Percentiles rank a stretch among this genome's conserved stretches.
Conservation (phyloP, 2,329 filamentous ascomycete species). For the Aspergillus sojae region DNA sequence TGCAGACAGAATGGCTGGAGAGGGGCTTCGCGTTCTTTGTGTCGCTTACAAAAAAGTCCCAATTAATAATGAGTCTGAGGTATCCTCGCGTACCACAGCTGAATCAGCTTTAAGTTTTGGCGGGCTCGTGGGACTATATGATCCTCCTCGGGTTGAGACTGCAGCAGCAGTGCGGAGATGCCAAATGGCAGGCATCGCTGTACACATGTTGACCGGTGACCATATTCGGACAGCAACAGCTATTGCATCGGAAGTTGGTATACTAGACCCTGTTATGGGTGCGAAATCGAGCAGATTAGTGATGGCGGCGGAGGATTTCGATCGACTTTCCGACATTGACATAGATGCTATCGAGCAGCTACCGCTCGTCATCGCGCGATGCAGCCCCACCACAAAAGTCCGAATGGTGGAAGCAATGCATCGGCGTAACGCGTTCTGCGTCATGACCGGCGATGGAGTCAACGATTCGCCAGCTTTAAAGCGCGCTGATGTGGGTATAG, state of each 20-base stretch:
- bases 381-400: conserved; percentile 83
- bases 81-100: conserved; percentile 49
- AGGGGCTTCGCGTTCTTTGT: conserved; percentile 63
- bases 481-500: conserved; percentile 81
- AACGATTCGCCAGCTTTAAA: conserved; percentile 84
- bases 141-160: conserved; percentile 63
- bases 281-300: conserved; percentile 49
- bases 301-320: conserved; percentile 60
- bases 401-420: conserved; percentile 89
- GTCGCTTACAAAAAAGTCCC: conserved; percentile 50
- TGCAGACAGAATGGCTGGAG: conserved; percentile 60
- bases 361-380: conserved; percentile 80
- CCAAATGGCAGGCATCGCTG: conserved; percentile 57
- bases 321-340: conserved; percentile 54
- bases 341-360: conserved; percentile 71
- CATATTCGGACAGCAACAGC: conserved; percentile 60
- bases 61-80: conserved; percentile 31
- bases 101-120: conserved; percentile 59
- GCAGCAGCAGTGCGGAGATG: conserved; percentile 57
- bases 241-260: conserved; percentile 61
- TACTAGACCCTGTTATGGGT: conserved; percentile 50
- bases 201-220: conserved; percentile 62
- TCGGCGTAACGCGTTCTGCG: conserved; percentile 73
- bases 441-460: conserved; percentile 88
- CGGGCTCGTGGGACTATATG: conserved; percentile 63